phyloP scores from a whole-genome alignment of 129 eudicot species.

The Artemisia argyi region DNA sequence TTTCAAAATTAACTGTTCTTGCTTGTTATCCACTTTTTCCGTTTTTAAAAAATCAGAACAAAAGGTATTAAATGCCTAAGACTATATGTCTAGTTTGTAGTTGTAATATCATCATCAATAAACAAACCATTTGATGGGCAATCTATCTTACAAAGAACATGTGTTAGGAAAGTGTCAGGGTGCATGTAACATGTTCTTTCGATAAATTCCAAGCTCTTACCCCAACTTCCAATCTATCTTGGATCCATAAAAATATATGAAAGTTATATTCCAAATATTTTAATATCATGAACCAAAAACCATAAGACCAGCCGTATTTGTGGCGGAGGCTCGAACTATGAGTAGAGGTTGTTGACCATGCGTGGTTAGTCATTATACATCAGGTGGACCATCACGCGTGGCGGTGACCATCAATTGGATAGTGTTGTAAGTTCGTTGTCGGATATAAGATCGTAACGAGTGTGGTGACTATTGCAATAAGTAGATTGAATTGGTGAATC shows the following conservation, averaged over 20 bases:
- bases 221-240: conserved; percentile 11
- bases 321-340: too few relatives aligned
- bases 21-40: not conserved
- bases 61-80: not conserved
- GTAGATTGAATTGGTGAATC: too few relatives aligned
- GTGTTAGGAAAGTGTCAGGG: conserved; percentile 6
- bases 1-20: too few relatives aligned
- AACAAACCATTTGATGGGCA: conserved; percentile 23
- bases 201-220: not conserved
- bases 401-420: too few relatives aligned
- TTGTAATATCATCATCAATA: conserved; percentile 10
- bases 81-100: not conserved
- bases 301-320: not conserved
- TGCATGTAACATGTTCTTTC: conserved; percentile 12
- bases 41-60: not conserved
- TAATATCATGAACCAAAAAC: not conserved
- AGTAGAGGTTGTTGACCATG: not conserved
- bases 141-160: conserved; percentile 5
- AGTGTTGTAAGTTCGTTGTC: too few relatives aligned
- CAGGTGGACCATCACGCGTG: too few relatives aligned
- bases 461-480: too few relatives aligned
- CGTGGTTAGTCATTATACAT: not conserved
- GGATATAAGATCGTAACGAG: too few relatives aligned
- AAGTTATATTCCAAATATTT: not conserved
- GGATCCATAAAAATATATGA: conserved; percentile 1